Base-by-base conservation (phyloP, 2,329 filamentous ascomycete genomes). In the Talaromyces sp. region DNA sequence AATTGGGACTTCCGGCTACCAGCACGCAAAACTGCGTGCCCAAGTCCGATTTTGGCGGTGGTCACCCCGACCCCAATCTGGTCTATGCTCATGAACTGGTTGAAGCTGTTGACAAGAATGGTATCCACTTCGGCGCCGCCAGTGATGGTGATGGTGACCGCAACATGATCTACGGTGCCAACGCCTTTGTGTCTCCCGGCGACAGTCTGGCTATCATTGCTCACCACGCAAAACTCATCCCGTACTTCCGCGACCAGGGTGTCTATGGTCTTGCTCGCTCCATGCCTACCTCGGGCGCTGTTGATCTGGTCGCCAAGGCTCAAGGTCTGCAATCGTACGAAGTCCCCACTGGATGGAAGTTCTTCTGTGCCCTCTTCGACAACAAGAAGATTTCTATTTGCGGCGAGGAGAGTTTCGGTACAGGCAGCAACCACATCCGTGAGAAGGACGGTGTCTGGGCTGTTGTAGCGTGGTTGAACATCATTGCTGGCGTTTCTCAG, bases 91-190 rank as follows among this genome's bases (percentile, higher is more conserved):
- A 96, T 80, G 94, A 92, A 59, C 85, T 99, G 50, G 95, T 99
- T 63, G 92, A 96, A 72, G 90, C 88, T 64, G 95, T 99, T 50
- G 92, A 99, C 78, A 91, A 91, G 82, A 88, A 91, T 71, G 86
- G 87, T 63, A 92, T 99, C 67, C 95, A 96, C 73, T 99, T 99
- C 71, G 95, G 95, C 73, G 95, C 95, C 63, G 95, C 95, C 55
- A 96, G 91, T 66, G 95, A 99, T 69, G 95, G 95, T 69, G 95
- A 99, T 71, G 95, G 95, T 72, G 95, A 99, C 83, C 91, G 95
- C 70, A 99, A 99, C 87, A 99, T 99, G 95, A 99, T 99, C 74
- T 99, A 99, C 80, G 95, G 95, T 65, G 93, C 94, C 68, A 94
- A 96, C 72, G 88, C 90, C 52, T 99, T 99, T 73, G 95, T 99